phyloP scores from a whole-genome alignment of 1,284 basidiomycete species.

The Neolentinus lepideus region DNA sequence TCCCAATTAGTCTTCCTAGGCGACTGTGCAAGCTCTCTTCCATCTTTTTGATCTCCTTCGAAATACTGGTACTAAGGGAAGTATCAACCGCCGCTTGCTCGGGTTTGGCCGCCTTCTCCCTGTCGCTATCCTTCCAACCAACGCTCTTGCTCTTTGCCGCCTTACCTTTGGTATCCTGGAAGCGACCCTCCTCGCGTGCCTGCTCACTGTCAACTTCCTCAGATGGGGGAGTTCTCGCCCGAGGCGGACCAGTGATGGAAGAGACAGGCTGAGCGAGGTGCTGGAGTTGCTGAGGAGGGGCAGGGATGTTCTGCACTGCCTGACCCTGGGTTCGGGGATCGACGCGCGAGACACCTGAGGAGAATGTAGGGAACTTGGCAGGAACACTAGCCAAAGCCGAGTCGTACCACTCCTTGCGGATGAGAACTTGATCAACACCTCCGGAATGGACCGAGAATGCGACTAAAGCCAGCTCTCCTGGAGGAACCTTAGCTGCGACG shows the following conservation, averaged over 20 bases:
- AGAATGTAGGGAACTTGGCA: slow-evolving; percentile 58
- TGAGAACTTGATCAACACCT: slow-evolving; percentile 78
- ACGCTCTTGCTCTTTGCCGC: slow-evolving; percentile 46
- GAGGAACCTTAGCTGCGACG: slow-evolving; percentile 67
- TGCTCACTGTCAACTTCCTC: slow-evolving; percentile 66
- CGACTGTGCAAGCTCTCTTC: slow-evolving; percentile 72
- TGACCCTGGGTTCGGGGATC: slow-evolving; percentile 11
- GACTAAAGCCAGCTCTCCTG: slow-evolving; percentile 70
- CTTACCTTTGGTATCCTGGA: slow-evolving; percentile 45
- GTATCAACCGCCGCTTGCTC: slow-evolving; percentile 41
- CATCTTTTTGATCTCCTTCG: slow-evolving; percentile 71
- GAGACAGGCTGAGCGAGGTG: slow-evolving; percentile 16
- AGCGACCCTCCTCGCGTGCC: slow-evolving; percentile 48
- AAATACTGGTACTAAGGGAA: slow-evolving; percentile 44
- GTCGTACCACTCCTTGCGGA: slow-evolving; percentile 77
- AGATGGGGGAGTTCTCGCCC: slow-evolving; percentile 59
- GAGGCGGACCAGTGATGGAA: slow-evolving; percentile 24
- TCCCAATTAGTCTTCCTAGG: slow-evolving; percentile 66
- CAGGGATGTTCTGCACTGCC: slow-evolving; percentile 7
- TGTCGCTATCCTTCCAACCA: slow-evolving; percentile 44
- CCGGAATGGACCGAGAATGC: slow-evolving; percentile 77
- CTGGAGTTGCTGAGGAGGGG: slow-evolving; percentile 20
- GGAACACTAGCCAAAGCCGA: slow-evolving; percentile 44
- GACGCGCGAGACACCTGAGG: slow-evolving; percentile 15
- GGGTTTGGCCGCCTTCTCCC: slow-evolving; percentile 35